Evolutionary conservation across 2,329 filamentous ascomycete genomes (phyloP).

Genomic region (Stemphylium beticola): DNA sequence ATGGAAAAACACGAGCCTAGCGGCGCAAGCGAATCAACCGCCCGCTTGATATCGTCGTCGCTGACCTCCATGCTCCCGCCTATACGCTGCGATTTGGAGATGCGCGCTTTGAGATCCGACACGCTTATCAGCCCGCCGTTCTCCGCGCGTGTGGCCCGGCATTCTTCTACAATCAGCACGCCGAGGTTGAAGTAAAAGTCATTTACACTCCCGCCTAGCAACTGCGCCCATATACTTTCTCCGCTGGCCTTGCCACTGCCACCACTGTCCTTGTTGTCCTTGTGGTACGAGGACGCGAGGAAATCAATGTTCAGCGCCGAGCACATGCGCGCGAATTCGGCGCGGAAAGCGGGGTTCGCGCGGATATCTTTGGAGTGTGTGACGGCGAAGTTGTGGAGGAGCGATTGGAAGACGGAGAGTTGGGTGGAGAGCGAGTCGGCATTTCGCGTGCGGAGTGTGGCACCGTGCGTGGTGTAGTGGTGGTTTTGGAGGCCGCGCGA

Average conservation of each 20-base stretch:
- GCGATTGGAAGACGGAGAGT: slow-evolving; percentile 91
- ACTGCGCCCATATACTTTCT: slow-evolving; percentile 87
- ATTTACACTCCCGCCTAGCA: slow-evolving; percentile 88
- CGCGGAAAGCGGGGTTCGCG: slow-evolving; percentile 91
- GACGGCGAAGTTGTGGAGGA: slow-evolving; percentile 92
- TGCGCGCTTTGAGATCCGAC: slow-evolving; percentile 76
- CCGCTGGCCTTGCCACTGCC: slow-evolving; percentile 48
- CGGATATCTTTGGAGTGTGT: slow-evolving; percentile 96
- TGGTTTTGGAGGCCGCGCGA: slow-evolving; percentile 70
- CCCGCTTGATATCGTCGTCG: slow-evolving; percentile 91
- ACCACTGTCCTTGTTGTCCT: slow-evolving; percentile 61
- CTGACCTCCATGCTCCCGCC: slow-evolving; percentile 76
- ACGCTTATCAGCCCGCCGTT: slow-evolving; percentile 93
- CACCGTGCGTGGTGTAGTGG: slow-evolving; percentile 90
- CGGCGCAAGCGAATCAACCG: slow-evolving; percentile 84
- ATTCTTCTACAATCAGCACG: slow-evolving; percentile 93
- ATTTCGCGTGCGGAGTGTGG: slow-evolving; percentile 82
- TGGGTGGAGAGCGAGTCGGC: slow-evolving; percentile 88
- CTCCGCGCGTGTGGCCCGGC: slow-evolving; percentile 81
- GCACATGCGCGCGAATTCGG: slow-evolving; percentile 98
- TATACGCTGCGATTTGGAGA: slow-evolving; percentile 71
- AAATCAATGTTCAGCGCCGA: slow-evolving; percentile 96
- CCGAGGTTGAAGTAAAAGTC: slow-evolving; percentile 99
- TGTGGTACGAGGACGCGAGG: slow-evolving; percentile 63
- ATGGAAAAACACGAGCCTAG: slow-evolving; percentile 88